phyloP scores from a whole-genome alignment of 352 stramenopile species.

The Thalassiosira hispida region DNA sequence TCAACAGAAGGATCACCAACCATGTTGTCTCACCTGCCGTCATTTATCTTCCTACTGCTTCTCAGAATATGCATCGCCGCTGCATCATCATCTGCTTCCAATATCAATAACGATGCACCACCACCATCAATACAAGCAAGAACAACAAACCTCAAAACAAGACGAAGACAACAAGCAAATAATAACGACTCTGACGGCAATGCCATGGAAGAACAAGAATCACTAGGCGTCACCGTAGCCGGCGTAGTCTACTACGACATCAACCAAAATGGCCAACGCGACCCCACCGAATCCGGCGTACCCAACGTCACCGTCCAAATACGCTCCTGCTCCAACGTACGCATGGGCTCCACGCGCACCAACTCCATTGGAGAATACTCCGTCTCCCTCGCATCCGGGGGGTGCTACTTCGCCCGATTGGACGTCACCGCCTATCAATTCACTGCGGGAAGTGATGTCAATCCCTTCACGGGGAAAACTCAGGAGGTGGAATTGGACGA shows the following conservation, averaged over 20 bases:
- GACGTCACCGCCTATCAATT: neutral
- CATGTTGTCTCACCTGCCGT: no score
- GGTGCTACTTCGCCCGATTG: constrained; percentile 14
- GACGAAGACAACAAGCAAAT: no score
- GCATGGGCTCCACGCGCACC: neutral
- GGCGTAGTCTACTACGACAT: constrained; percentile 23
- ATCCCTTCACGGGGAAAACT: neutral
- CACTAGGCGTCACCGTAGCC: neutral
- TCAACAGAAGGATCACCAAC: no score
- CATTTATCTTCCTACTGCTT: no score
- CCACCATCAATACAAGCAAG: no score
- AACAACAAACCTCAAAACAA: no score
- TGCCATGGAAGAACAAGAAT: no score
- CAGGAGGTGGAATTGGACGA: neutral
- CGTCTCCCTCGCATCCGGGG: neutral
- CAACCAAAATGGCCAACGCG: constrained; percentile 1
- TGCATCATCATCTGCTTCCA: no score
- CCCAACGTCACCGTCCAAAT: constrained; percentile 7
- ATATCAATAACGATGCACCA: no score
- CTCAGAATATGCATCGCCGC: no score
- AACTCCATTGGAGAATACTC: constrained; percentile 15
- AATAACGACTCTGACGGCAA: no score
- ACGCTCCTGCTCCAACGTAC: constrained; percentile 3
- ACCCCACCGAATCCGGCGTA: constrained; percentile 7
- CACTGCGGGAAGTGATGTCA: neutral